phyloP scores from a whole-genome alignment of 495 filamentous ascomycete genomes.

The Penicillium verhagenii region DNA sequence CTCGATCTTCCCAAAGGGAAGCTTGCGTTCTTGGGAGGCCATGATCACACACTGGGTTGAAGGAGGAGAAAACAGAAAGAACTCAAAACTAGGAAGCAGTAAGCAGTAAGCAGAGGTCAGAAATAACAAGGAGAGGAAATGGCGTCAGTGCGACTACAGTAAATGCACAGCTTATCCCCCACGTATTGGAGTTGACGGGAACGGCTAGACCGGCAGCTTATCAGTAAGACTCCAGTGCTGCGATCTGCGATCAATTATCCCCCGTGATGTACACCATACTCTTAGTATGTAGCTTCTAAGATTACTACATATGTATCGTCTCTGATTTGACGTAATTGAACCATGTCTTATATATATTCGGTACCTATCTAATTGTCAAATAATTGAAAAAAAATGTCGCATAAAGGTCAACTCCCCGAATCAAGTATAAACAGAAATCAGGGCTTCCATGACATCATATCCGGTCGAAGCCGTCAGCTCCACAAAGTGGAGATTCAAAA shows the following conservation, averaged over 20 bases:
- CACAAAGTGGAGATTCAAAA: background rate
- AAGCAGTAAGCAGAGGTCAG: background rate
- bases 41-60: conserved; percentile 15
- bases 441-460: conserved; percentile 29
- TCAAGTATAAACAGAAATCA: too few relatives aligned
- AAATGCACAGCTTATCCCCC: conserved; percentile 6
- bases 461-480: conserved; percentile 13
- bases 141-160: conserved; percentile 20
- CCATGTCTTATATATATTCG: background rate
- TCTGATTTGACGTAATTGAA: too few relatives aligned
- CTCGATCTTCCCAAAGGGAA: conserved; percentile 59
- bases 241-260: background rate
- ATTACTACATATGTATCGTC: too few relatives aligned
- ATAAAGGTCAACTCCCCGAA: too few relatives aligned
- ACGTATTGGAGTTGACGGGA: conserved; percentile 10
- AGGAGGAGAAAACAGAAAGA: conserved; percentile 1
- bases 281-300: too few relatives aligned
- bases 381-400: too few relatives aligned
- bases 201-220: conserved; percentile 25
- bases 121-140: conserved; percentile 7
- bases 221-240: conserved; percentile 4
- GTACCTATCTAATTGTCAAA: background rate
- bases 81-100: background rate
- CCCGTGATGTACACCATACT: too few relatives aligned
- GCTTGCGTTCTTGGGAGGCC: conserved; percentile 39